Conservation (phyloP, 116 monocot species). For the Dioscorea cayenensis region DNA sequence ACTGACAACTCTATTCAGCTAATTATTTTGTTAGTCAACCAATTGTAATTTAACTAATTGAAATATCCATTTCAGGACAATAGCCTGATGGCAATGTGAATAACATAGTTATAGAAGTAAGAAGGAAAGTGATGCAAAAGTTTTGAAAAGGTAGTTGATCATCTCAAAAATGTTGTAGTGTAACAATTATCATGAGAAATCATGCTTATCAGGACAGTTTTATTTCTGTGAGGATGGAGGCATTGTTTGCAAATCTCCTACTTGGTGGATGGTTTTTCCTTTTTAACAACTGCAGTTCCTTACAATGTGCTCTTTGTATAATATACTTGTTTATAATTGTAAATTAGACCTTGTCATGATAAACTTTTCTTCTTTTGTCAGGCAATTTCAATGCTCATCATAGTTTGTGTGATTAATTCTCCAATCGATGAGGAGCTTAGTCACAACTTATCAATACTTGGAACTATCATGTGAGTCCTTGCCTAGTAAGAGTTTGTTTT, state of each 20-base stretch:
- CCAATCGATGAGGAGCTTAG: slow-evolving; percentile 48
- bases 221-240: too few relatives aligned
- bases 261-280: too few relatives aligned
- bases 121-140: too few relatives aligned
- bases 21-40: background rate
- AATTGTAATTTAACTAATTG: background rate
- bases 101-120: too few relatives aligned
- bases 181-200: too few relatives aligned
- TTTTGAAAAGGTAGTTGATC: too few relatives aligned
- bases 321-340: background rate
- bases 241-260: too few relatives aligned
- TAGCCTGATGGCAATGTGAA: too few relatives aligned
- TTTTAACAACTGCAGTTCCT: too few relatives aligned
- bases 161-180: too few relatives aligned
- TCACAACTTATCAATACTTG: slow-evolving; percentile 54
- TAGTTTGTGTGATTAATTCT: slow-evolving; percentile 57
- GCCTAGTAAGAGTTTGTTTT: background rate
- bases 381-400: slow-evolving; percentile 82
- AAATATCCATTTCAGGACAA: background rate
- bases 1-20: too few relatives aligned
- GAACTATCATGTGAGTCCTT: slow-evolving; percentile 50
- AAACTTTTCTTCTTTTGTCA: slow-evolving; percentile 13
- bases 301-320: background rate
- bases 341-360: background rate
- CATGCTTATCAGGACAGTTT: too few relatives aligned